Evolutionary conservation across 352 stramenopile genomes (phyloP).

Genomic region (Phytopythium aichiense): DNA sequence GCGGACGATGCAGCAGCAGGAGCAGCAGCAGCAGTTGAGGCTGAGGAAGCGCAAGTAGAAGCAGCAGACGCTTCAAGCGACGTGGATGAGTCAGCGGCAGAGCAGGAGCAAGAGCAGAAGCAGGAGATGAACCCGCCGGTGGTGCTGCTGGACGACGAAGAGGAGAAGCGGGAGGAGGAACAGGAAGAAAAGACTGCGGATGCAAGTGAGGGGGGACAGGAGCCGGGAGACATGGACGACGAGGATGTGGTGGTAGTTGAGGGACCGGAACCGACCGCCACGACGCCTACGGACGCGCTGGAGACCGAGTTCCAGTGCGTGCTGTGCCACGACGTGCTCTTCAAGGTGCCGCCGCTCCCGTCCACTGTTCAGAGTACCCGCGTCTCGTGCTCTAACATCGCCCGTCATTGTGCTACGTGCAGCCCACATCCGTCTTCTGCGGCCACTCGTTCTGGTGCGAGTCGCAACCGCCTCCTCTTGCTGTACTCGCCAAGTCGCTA

Average conservation of each 20-base stretch:
- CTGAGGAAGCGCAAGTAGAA: background rate
- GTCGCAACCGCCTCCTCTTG: too few species aligned
- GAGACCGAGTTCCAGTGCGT: constrained; percentile 48
- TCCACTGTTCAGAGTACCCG: background rate
- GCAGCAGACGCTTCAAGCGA: background rate
- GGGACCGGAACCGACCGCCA: background rate
- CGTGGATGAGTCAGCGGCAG: background rate
- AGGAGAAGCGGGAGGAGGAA: background rate
- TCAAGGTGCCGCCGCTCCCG: constrained; percentile 27
- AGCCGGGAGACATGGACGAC: background rate
- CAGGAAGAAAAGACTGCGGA: background rate
- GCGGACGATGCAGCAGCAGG: background rate
- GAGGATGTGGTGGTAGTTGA: constrained; percentile 12
- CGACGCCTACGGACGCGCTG: constrained; percentile 11
- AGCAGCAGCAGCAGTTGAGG: background rate
- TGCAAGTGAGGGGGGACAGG: constrained; percentile 6
- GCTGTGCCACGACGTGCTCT: constrained; percentile 49
- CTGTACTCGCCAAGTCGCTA: background rate
- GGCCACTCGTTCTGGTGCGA: constrained; percentile 53
- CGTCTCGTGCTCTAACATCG: background rate
- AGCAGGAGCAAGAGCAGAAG: background rate
- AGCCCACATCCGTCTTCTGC: constrained; percentile 40
- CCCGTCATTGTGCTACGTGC: constrained; percentile 2
- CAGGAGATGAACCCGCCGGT: background rate
- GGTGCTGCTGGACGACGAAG: background rate